phyloP scores from a whole-genome alignment of 2,329 filamentous ascomycete species.

The Plenodomus biglobosus region DNA sequence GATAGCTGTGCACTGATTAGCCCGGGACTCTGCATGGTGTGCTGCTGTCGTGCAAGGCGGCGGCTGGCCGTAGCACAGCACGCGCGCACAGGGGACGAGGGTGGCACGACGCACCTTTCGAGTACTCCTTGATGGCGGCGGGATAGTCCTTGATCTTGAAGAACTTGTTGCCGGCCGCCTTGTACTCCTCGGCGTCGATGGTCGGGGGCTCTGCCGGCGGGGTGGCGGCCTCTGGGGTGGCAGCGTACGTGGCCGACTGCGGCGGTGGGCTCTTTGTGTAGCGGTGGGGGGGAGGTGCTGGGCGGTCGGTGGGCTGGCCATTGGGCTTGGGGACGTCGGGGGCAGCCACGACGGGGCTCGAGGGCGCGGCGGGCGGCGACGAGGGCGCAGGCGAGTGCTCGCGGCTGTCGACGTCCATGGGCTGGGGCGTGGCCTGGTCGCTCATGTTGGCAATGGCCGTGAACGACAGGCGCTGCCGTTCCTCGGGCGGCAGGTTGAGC shows the following conservation, averaged over 20 bases:
- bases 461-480: constrained; percentile 74
- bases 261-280: constrained; percentile 54
- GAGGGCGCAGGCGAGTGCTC: constrained; percentile 62
- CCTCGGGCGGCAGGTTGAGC: constrained; percentile 85
- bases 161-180: constrained; percentile 90
- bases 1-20: constrained; percentile 64
- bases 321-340: constrained; percentile 55
- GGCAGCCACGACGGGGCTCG: constrained; percentile 50
- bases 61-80: background rate
- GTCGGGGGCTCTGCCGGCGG: constrained; percentile 47
- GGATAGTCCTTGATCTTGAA: constrained; percentile 93
- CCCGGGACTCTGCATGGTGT: constrained; percentile 15
- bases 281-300: constrained; percentile 72
- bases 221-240: constrained; percentile 43
- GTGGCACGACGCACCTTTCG: constrained; percentile 69
- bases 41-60: constrained; percentile 11
- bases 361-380: constrained; percentile 59
- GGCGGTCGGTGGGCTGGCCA: constrained; percentile 54
- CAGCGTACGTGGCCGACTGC: constrained; percentile 43
- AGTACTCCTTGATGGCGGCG: constrained; percentile 88
- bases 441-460: constrained; percentile 63
- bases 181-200: constrained; percentile 88
- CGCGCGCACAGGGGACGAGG: constrained; percentile 7
- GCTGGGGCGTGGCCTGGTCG: constrained; percentile 58
- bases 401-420: constrained; percentile 73